Conservation (phyloP, 768 basidiomycete species). For the Vishniacozyma victoriae region DNA sequence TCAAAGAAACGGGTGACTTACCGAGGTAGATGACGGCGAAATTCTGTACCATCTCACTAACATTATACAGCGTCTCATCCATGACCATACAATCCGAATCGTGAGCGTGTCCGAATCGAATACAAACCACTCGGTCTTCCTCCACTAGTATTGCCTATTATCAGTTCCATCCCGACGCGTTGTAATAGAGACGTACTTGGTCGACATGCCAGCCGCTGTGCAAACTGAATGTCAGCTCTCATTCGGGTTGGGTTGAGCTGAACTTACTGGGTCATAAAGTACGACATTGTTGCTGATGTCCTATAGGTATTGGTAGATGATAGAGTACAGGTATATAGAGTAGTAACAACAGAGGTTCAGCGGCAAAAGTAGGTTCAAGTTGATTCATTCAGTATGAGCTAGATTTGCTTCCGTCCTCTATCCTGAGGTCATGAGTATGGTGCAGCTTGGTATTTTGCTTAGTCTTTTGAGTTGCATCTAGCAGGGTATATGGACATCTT, state of each 20-base stretch:
- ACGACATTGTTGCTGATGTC: conserved; percentile 40
- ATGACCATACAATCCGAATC: conserved; percentile 95
- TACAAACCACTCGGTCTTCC: conserved; percentile 88
- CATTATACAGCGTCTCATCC: conserved; percentile 90
- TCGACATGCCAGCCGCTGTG: conserved; percentile 86
- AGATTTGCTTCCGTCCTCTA: no score
- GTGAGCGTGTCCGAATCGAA: conserved; percentile 92
- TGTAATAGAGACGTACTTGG: conserved; percentile 49
- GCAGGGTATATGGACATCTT: no score
- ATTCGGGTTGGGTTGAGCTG: neutral
- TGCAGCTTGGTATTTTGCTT: no score
- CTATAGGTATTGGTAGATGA: no score
- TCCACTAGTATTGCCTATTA: conserved; percentile 90
- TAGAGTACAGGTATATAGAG: no score
- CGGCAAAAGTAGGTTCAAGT: no score
- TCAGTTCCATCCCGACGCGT: neutral
- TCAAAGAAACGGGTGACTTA: conserved; percentile 10
- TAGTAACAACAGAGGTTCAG: no score
- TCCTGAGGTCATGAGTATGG: no score
- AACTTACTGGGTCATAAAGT: conserved; percentile 47
- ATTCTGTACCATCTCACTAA: conserved; percentile 95
- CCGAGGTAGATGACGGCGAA: conserved; percentile 90
- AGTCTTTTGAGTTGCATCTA: no score
- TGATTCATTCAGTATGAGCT: no score
- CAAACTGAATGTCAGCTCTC: conserved; percentile 22